Conservation (phyloP, 2,329 filamentous ascomycete genomes). For the Microdochium paspali region DNA sequence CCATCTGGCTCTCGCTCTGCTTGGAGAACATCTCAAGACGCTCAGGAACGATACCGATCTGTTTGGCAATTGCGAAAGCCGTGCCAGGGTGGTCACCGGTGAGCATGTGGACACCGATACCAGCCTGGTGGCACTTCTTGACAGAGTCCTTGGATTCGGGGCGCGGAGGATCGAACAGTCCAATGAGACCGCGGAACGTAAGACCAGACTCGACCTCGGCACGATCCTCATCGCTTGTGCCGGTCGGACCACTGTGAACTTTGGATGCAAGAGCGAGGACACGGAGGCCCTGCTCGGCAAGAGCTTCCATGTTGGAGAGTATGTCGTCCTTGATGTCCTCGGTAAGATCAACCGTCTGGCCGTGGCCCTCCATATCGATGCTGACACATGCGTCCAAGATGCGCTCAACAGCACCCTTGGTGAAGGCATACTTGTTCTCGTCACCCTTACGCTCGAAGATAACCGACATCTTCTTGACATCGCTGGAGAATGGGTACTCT, state of each 20-base stretch:
- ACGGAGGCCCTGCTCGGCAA: constrained; percentile 57
- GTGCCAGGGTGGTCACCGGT: constrained; percentile 52
- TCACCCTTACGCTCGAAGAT: constrained; percentile 41
- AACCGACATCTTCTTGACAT: constrained; percentile 69
- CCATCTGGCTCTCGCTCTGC: constrained; percentile 42
- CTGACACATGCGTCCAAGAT: constrained; percentile 53
- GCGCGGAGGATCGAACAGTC: constrained; percentile 45
- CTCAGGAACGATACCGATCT: constrained; percentile 44
- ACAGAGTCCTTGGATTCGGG: constrained; percentile 47
- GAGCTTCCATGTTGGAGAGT: constrained; percentile 57
- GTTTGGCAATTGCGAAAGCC: constrained; percentile 45
- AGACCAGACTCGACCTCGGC: constrained; percentile 50
- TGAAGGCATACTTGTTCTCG: constrained; percentile 40
- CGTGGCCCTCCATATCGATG: constrained; percentile 33
- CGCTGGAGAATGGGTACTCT: constrained; percentile 67
- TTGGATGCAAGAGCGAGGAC: constrained; percentile 54
- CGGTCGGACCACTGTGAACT: constrained; percentile 24
- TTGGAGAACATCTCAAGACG: constrained; percentile 27
- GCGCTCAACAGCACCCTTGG: constrained; percentile 62
- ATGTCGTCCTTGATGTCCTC: constrained; percentile 45
- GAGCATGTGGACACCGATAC: constrained; percentile 50
- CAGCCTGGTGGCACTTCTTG: constrained; percentile 39
- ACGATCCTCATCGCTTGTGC: constrained; percentile 35
- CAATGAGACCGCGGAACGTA: constrained; percentile 44
- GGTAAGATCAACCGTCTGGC: constrained; percentile 30